These are phyloP conservation scores for Fulvia fulva DNA, from an alignment of 2,329 filamentous ascomycete species.

Conservation along the genomic window DNA sequence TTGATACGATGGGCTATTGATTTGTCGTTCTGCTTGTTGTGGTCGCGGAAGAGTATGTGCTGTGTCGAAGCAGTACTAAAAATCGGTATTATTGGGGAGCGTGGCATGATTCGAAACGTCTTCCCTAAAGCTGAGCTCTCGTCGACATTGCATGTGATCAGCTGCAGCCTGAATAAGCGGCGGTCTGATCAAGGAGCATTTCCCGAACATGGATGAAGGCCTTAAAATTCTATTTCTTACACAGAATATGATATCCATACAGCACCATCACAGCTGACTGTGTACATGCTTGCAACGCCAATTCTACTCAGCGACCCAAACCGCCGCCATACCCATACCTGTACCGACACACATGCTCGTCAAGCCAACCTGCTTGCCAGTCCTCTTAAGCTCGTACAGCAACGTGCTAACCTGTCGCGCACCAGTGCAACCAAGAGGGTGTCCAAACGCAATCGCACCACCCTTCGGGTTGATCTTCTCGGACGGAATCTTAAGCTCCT, in stretches of 20 bases:
- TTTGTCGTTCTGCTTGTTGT: constrained; percentile 11
- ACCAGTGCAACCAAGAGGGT: constrained; percentile 91
- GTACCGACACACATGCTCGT: constrained; percentile 97
- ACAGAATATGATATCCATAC: not conserved
- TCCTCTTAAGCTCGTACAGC: constrained; percentile 83
- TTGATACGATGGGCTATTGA: constrained; percentile 14
- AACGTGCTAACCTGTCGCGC: constrained; percentile 90
- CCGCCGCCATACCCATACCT: constrained; percentile 95
- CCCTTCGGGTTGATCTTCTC: constrained; percentile 97
- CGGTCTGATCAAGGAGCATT: too few species aligned
- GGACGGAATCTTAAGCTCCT: constrained; percentile 74
- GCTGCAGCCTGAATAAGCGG: too few species aligned
- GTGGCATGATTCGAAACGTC: constrained; percentile 6
- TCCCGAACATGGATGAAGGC: not conserved
- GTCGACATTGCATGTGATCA: too few species aligned
- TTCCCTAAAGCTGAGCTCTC: constrained; percentile 12
- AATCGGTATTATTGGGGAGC: constrained; percentile 9
- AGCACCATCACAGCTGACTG: not conserved
- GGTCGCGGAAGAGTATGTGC: constrained; percentile 13
- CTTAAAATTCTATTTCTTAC: not conserved
- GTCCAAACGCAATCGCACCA: constrained; percentile 88
- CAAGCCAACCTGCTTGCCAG: constrained; percentile 77
- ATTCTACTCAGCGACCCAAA: constrained; percentile 85
- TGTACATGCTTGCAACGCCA: not conserved
- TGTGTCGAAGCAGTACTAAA: constrained; percentile 10